Percentiles rank a stretch among this genome's conserved stretches.
phyloP scores from a whole-genome alignment of 192 early-diverging fungal species.

The Linnemannia exigua region DNA sequence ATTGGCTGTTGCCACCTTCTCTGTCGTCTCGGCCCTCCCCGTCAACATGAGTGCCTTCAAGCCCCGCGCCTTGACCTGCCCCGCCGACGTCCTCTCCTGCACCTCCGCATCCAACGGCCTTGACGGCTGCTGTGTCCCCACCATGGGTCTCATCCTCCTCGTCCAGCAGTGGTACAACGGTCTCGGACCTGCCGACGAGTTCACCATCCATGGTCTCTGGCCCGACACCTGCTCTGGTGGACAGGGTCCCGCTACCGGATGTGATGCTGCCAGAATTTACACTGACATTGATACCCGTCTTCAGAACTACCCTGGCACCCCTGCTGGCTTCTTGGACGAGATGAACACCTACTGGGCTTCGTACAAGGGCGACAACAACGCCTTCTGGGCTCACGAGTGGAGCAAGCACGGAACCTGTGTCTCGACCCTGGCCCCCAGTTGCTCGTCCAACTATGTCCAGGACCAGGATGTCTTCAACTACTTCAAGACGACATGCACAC shows the following conservation, averaged over 20 bases:
- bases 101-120: constrained; percentile 25
- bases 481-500: constrained; percentile 64
- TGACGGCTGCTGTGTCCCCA: constrained; percentile 67
- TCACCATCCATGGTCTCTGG: constrained; percentile 87
- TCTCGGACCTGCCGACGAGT: constrained; percentile 69
- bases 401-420: constrained; percentile 87
- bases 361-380: constrained; percentile 81
- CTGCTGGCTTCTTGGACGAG: constrained; percentile 48
- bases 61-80: constrained; percentile 20
- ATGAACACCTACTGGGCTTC: constrained; percentile 79
- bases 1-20: constrained; percentile 27
- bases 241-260: constrained; percentile 63
- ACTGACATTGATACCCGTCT: constrained; percentile 68
- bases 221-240: constrained; percentile 71
- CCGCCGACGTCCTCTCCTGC: constrained; percentile 53
- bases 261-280: constrained; percentile 73
- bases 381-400: constrained; percentile 88
- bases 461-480: constrained; percentile 73
- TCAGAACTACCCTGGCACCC: constrained; percentile 44
- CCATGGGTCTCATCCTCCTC: constrained; percentile 64
- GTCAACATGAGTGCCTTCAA: constrained; percentile 1
- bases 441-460: constrained; percentile 63
- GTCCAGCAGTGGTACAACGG: constrained; percentile 73
- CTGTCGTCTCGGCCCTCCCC: constrained; percentile 30
- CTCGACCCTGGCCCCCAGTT: constrained; percentile 71